Base-by-base conservation (phyloP, 73 alveolate species). In the Effrenium voratum region DNA sequence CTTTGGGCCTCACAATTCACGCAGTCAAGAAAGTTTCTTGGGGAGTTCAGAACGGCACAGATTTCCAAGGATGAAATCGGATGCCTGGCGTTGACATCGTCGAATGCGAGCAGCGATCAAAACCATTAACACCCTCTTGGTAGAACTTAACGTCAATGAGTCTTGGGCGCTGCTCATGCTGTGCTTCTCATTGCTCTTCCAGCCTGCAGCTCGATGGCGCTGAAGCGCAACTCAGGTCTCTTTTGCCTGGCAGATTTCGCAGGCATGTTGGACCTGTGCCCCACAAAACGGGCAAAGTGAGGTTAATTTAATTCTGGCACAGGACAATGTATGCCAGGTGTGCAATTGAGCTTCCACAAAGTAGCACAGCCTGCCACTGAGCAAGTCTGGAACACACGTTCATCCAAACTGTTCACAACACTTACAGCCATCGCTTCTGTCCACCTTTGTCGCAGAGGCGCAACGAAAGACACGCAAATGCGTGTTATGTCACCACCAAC, bases 181-280 rank as follows among this genome's bases (percentile, higher is more conserved):
- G 72, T 57, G 16, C 28, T 57, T 57, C 28, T 57, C 22, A 15
- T 55, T 55, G 68, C 68, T 55, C 22, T 19, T n/a, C 22, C 24
- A 45, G 75, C 95, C 95, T 87, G 95, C 70, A 87, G 46, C 47
- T 87, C 95, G 83, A 87, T 87, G 49, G 95, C 95, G 28, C 84
- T 57, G 47, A 70, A 87, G 4, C 95, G 95, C 38, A 40, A 43
- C 70, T 87, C 95, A 10, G 95, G 95, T 46, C 80, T 50, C 68
- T 87, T 87, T 47, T 44, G 68, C 95, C 95, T 87, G 81, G 34
- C 49, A 12, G 2, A n/a, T n/a, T 52, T 52, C 63, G 63, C 19
- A 52, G 19, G 63, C 63, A 19, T 52, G 63, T 19, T 45, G 22
- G 68, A 55, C 13, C 63, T 22, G 59, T 32, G 13, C 49, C 40